These are phyloP conservation scores for Eucalyptus grandis DNA, from an alignment of 345 rosid genomes.

Conservation along the genomic window DNA sequence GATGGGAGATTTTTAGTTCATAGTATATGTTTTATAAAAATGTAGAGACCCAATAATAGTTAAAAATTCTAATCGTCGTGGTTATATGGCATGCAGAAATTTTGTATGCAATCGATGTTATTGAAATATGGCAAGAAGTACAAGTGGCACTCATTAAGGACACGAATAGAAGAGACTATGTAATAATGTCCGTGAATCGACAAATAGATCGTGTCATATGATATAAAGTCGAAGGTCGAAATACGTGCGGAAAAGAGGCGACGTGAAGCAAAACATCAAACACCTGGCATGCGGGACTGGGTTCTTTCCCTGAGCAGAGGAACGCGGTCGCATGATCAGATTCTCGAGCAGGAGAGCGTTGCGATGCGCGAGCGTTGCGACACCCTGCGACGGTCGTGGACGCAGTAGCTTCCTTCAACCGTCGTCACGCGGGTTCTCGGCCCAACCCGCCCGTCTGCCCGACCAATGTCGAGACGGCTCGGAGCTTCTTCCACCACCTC, in stretches of 20 bases:
- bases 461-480: neutral
- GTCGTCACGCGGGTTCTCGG: neutral
- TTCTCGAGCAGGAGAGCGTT: neutral
- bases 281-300: neutral
- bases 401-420: neutral
- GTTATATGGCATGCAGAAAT: neutral
- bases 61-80: neutral
- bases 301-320: neutral
- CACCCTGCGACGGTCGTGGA: neutral
- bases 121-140: neutral
- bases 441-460: neutral
- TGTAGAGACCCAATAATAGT: neutral
- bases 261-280: neutral
- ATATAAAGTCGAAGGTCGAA: neutral
- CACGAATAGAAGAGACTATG: accelerated
- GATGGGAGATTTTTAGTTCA: neutral
- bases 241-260: neutral
- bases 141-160: neutral
- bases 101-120: neutral
- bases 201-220: neutral
- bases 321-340: neutral
- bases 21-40: neutral
- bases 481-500: neutral
- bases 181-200: neutral
- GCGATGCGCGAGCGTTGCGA: neutral